Conservation (phyloP, 306 rosid genomes). For the Dicorynia guianensis region DNA sequence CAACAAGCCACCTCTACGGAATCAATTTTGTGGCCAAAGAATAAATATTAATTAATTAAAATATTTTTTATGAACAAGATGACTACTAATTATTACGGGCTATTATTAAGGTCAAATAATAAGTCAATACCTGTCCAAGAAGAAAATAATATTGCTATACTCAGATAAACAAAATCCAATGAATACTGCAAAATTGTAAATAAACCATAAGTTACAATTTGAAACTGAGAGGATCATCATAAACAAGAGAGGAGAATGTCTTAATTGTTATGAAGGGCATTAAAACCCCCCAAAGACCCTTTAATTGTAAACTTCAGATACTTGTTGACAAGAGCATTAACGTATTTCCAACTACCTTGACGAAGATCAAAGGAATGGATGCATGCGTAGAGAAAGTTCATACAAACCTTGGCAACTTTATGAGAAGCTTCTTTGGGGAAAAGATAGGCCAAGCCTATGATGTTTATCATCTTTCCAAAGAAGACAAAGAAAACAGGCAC, state of each 20-base stretch:
- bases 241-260: neutral
- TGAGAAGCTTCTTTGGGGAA: conserved; percentile 92
- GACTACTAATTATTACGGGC: neutral
- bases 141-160: conserved; percentile 83
- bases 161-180: conserved; percentile 88
- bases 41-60: neutral
- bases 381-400: conserved; percentile 13
- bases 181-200: conserved; percentile 76
- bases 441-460: conserved; percentile 91
- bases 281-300: conserved; percentile 7
- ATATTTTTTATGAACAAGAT: neutral
- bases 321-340: neutral
- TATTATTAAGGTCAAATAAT: neutral
- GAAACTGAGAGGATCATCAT: neutral
- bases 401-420: conserved; percentile 82
- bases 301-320: neutral
- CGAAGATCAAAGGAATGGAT: neutral
- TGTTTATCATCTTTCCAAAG: conserved; percentile 86
- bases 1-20: conserved; percentile 92
- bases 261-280: neutral
- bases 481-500: conserved; percentile 94
- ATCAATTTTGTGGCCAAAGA: neutral
- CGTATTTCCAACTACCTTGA: neutral
- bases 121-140: conserved; percentile 84
- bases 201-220: neutral